Base-by-base conservation (phyloP, 768 basidiomycete genomes). In the Leucocoprinus sp. region DNA sequence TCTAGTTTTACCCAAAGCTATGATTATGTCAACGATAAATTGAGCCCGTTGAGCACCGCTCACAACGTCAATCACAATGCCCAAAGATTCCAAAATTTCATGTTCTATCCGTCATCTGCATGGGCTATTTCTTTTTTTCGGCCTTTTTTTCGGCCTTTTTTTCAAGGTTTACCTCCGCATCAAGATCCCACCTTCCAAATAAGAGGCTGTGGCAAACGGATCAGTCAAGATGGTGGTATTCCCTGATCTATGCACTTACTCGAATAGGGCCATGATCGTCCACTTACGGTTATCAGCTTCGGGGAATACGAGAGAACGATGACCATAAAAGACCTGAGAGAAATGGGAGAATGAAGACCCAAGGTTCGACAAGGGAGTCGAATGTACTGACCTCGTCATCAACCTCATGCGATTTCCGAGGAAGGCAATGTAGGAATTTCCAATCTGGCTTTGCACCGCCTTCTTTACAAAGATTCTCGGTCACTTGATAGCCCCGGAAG, bases 231-330 rank as follows among this genome's bases (percentile, higher is more conserved):
- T 35, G 52, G 28, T 35, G 19, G 49, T 42, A 21, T 7, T 31
- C 4, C 4, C 31, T 12, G n/a, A n/a, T n/a, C n/a, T n/a, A 78
- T 84, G 45, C 55, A 90, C 88, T 92, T 55, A 91, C 88, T 92
- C 89, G 55, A 96, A 95, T 8, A 78, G 63, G 11, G 92, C 89
- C 82, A 93, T 90, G 55, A 83, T 95, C 0, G 93, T 93, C 93
- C 92, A 95, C 61, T 93, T 93, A 48, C 95, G 78, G 68, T 99
- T 99, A 67, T 97, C 93, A 0, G 92, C 84, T 64, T 93, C 93
- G 12, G 79, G 84, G 75, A 93, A 99, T 9, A 86, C 95, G 36
- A 96, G 76, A 12, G 88, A 92, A 37, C 93, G 81, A 28, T 84
- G 78, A 6, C 93, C 90, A 59, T 97, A 96, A 61, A 97, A 97